These are phyloP conservation scores for Mortierella sp. DNA, from an alignment of 371 early-diverging fungal species.

Conservation along the genomic window DNA sequence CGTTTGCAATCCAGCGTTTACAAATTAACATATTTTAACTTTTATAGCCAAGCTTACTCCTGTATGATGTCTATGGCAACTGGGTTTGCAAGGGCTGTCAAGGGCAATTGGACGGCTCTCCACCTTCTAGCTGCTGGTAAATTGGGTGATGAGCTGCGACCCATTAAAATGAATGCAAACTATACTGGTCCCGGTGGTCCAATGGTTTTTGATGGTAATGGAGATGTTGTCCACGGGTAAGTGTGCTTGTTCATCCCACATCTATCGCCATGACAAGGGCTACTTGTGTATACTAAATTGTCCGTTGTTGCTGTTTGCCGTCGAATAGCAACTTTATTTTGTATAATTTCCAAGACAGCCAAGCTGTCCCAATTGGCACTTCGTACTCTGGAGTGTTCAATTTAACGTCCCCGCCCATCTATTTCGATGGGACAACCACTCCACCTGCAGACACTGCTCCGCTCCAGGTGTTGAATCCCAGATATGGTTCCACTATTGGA, in stretches of 20 bases:
- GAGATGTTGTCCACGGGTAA: constrained; percentile 67
- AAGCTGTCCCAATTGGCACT: constrained; percentile 58
- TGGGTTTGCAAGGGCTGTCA: constrained; percentile 58
- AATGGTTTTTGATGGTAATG: constrained; percentile 66
- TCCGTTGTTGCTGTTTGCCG: too few relatives aligned
- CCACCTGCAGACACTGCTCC: constrained; percentile 69
- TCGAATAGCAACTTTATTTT: constrained; percentile 67
- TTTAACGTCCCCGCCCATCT: constrained; percentile 61
- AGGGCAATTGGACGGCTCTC: constrained; percentile 51
- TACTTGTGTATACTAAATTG: too few relatives aligned
- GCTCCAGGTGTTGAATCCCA: constrained; percentile 64
- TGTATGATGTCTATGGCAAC: constrained; percentile 74
- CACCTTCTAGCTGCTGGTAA: constrained; percentile 57
- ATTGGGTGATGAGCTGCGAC: constrained; percentile 59
- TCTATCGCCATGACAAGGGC: not conserved
- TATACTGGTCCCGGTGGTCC: constrained; percentile 73
- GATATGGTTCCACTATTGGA: constrained; percentile 59
- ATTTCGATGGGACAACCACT: constrained; percentile 64
- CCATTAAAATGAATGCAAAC: constrained; percentile 63
- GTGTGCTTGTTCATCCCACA: not conserved
- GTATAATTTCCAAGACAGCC: constrained; percentile 65
- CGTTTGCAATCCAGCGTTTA: too few relatives aligned
- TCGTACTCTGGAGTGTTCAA: constrained; percentile 63
- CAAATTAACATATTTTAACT: not conserved
- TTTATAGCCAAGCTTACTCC: constrained; percentile 52